These are phyloP conservation scores for Paecilomyces niveus DNA, from an alignment of 2,329 filamentous ascomycete species.

Conservation along the genomic window DNA sequence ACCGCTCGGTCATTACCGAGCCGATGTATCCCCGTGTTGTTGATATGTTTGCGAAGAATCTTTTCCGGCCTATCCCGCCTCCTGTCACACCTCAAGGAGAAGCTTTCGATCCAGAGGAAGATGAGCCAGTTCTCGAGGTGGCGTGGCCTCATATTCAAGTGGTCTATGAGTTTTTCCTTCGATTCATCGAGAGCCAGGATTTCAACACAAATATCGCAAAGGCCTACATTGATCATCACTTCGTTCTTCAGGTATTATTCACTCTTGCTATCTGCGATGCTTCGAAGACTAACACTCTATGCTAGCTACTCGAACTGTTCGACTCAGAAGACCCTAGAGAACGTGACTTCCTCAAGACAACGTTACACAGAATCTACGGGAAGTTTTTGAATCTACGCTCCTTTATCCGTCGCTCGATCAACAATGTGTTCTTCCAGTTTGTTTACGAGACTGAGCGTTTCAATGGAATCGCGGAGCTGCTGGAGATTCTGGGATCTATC, in stretches of 20 bases:
- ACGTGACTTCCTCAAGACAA: constrained; percentile 96
- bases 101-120: constrained; percentile 96
- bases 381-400: constrained; percentile 97
- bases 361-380: constrained; percentile 93
- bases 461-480: constrained; percentile 92
- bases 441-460: constrained; percentile 98
- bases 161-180: constrained; percentile 97
- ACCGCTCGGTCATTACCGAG: constrained; percentile 95
- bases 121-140: constrained; percentile 94
- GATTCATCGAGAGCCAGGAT: constrained; percentile 98
- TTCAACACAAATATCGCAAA: constrained; percentile 99
- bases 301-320: constrained; percentile 84
- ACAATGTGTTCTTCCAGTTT: constrained; percentile 99
- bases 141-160: constrained; percentile 99
- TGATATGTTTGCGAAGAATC: constrained; percentile 98
- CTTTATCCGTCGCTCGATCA: constrained; percentile 96
- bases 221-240: constrained; percentile 96
- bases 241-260: constrained; percentile 66
- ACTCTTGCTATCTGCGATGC: background rate
- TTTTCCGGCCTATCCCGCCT: constrained; percentile 93
- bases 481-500: constrained; percentile 96
- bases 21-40: constrained; percentile 98
- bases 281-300: constrained; percentile 6
- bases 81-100: constrained; percentile 97
- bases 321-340: constrained; percentile 97